phyloP scores from a whole-genome alignment of 768 basidiomycete species.

The Megacollybia marginata region DNA sequence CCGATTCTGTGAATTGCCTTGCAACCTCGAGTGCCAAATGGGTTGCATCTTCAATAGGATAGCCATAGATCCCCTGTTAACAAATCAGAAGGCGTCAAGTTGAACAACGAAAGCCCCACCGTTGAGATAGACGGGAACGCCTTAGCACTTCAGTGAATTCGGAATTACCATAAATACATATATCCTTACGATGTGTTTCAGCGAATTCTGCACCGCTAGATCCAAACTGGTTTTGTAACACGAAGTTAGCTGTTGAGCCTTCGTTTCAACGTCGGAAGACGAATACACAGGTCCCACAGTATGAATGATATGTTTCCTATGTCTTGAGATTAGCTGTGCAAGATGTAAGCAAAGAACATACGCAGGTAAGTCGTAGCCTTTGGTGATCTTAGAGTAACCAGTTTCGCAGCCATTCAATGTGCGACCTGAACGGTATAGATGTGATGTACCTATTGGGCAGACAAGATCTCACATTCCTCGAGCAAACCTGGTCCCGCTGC shows the following conservation, averaged over 20 bases:
- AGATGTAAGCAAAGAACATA: constrained; percentile 26
- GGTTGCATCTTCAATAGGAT: constrained; percentile 69
- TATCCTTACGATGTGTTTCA: constrained; percentile 53
- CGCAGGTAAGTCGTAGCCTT: constrained; percentile 72
- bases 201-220: constrained; percentile 49
- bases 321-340: not conserved
- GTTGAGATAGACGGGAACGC: constrained; percentile 81
- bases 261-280: constrained; percentile 26
- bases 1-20: constrained; percentile 49
- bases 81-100: not conserved
- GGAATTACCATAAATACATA: not conserved
- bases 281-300: constrained; percentile 75
- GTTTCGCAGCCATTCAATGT: constrained; percentile 60
- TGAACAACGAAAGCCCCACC: constrained; percentile 20
- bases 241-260: constrained; percentile 50
- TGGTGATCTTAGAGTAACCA: constrained; percentile 75
- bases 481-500: constrained; percentile 63
- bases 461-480: constrained; percentile 53
- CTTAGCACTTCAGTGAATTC: constrained; percentile 25
- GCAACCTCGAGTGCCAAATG: constrained; percentile 57
- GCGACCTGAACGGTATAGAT: constrained; percentile 34
- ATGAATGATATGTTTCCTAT: constrained; percentile 68
- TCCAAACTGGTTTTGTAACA: constrained; percentile 63
- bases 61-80: constrained; percentile 48
- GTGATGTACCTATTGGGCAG: not conserved